Base-by-base conservation (phyloP, 768 basidiomycete species). In the Boletellus ananiceps region DNA sequence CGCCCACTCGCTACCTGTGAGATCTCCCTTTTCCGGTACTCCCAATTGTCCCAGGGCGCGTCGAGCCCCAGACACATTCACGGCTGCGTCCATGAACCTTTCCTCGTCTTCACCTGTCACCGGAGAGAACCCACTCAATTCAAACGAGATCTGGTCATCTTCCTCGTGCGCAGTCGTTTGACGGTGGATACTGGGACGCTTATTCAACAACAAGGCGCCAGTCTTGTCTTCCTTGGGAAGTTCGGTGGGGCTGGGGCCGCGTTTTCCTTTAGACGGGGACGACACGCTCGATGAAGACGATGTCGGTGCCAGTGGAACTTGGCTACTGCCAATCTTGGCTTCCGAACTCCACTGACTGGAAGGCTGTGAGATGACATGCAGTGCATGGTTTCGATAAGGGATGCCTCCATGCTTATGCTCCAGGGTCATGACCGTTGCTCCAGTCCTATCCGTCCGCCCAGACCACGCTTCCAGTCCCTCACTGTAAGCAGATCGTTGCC, bases 241-340 rank as follows among this genome's bases (percentile, higher is more conserved):
- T 66, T 88, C 86, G 11, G 84, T 84, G 35, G 87, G 86, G 56
- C 85, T 87, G 29, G 83, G 80, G 2, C 77, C 77, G 18, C 87
- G 77, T 66, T 88, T 88, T 40, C 79, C 77, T 41, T 72, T 75
- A 3, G 71, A 68, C 29, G 71, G 70, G 11, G 71, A 65, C 27
- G 59, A 57, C 33, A 52, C 46, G 21, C 49, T 46, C 23, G 59
- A 58, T 11, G 56, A 49, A 32, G 62, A 32, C 19, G 62, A 47
- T 32, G 48, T 40, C 13, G 54, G 39, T 4, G 34, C 40, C 29
- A 40, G 35, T 27, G 55, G 44, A 0, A 41, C 43, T 8, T 52
- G 52, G 11, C 48, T 31, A n/a, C 55, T 27, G 7, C 44, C 23
- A n/a, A 25, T 36, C 14, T 44, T 36, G 14, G 50, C 42, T 16